Evolutionary conservation across 352 stramenopile genomes (phyloP).

Genomic region (Phytophthora macrochlamydospora): DNA sequence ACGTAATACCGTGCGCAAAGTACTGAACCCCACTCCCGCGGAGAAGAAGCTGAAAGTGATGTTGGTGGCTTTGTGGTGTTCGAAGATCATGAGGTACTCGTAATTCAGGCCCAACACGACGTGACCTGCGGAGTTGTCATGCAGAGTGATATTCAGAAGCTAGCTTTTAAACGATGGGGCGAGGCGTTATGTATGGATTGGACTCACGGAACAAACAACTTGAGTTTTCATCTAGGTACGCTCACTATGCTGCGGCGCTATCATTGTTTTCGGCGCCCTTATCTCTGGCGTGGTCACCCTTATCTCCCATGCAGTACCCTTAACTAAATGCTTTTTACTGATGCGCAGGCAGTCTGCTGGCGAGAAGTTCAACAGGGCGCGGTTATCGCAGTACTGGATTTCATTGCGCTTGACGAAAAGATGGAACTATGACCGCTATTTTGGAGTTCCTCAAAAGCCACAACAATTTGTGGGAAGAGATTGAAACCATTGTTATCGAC

Average conservation of each 20-base stretch:
- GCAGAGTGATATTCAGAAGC: constrained; percentile 9
- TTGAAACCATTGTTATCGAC: constrained; percentile 13
- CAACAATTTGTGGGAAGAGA: constrained; percentile 2
- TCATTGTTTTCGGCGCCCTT: neutral
- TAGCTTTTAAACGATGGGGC: constrained; percentile 4
- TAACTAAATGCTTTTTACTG: constrained; percentile 1
- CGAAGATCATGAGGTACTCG: constrained; percentile 13
- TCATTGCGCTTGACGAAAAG: constrained; percentile 5
- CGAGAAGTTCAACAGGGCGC: constrained; percentile 8
- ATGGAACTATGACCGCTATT: constrained; percentile 8
- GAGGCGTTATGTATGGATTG: constrained; percentile 8
- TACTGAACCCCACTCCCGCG: neutral
- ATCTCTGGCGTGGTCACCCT: neutral
- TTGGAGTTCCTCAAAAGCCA: constrained; percentile 11
- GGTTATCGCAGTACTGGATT: constrained; percentile 9
- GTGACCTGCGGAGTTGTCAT: constrained; percentile 7
- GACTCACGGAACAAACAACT: constrained; percentile 13
- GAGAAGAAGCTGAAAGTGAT: constrained; percentile 1
- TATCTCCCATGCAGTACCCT: constrained; percentile 1
- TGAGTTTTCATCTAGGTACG: constrained; percentile 12
- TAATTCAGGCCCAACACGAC: constrained; percentile 5
- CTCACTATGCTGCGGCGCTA: neutral
- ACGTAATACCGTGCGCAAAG: neutral
- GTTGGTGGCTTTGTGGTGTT: neutral
- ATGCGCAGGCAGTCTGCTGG: constrained; percentile 5